A percentile compares a stretch with the other conserved stretches of the same genome.
Evolutionary conservation across 2,329 filamentous ascomycete genomes (phyloP).

Genomic region (Hymenoscyphus salicellus): DNA sequence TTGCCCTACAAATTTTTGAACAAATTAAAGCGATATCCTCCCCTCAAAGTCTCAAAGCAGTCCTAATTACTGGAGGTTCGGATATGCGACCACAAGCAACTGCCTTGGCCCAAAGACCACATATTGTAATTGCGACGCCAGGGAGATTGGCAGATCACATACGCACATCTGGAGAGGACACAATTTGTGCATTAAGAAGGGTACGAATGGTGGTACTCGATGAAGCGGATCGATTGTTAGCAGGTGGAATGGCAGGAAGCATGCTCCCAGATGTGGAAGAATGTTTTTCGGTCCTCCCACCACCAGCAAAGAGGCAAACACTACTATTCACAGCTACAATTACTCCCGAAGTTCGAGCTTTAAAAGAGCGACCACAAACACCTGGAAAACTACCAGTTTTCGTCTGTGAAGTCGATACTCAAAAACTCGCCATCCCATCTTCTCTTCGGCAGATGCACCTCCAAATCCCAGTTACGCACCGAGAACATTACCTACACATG

Average conservation of each 20-base stretch:
- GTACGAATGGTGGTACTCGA: constrained; percentile 88
- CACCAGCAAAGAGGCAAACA: constrained; percentile 78
- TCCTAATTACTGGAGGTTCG: constrained; percentile 86
- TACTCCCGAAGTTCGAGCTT: constrained; percentile 82
- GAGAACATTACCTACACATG: constrained; percentile 90
- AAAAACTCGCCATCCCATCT: constrained; percentile 70
- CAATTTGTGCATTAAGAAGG: constrained; percentile 73
- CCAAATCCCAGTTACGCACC: constrained; percentile 84
- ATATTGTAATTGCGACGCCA: constrained; percentile 91
- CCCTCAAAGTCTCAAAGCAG: constrained; percentile 79
- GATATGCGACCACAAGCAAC: constrained; percentile 93
- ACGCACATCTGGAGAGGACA: constrained; percentile 85
- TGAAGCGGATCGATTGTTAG: constrained; percentile 87
- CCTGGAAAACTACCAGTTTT: constrained; percentile 74
- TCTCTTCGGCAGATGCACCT: constrained; percentile 83
- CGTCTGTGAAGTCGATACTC: constrained; percentile 82
- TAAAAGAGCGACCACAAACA: constrained; percentile 73
- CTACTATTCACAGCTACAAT: constrained; percentile 95
- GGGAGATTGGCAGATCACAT: constrained; percentile 93
- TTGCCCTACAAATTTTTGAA: constrained; percentile 94
- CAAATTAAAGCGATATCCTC: constrained; percentile 92
- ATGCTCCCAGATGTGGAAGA: constrained; percentile 95
- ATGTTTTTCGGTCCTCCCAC: constrained; percentile 77
- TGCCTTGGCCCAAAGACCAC: constrained; percentile 74
- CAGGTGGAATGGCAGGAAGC: constrained; percentile 68